These are phyloP conservation scores for Penicillium frequentans DNA, from an alignment of 2,329 filamentous ascomycete genomes.

Conservation along the genomic window DNA sequence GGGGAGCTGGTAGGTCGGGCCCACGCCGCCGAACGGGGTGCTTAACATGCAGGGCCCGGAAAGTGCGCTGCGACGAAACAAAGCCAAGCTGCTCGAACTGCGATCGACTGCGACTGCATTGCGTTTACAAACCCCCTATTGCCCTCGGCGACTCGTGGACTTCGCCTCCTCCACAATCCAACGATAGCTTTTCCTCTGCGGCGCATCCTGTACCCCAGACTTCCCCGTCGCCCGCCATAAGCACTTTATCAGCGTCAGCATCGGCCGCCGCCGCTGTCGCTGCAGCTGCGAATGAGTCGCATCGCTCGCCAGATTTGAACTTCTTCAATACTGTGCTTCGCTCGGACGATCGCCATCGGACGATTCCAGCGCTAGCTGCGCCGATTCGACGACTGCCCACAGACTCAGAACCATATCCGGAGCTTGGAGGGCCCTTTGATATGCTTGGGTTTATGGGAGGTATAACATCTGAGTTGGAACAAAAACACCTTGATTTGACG, in stretches of 20 bases:
- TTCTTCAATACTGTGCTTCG: constrained; percentile 32
- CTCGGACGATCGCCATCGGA: constrained; percentile 23
- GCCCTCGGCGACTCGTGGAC: constrained; percentile 11
- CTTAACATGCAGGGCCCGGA: constrained; percentile 36
- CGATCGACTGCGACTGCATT: constrained; percentile 31
- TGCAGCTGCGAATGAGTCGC: constrained; percentile 5
- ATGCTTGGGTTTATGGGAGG: constrained; percentile 40
- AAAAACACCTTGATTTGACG: constrained; percentile 34
- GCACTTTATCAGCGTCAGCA: not conserved
- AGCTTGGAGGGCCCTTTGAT: constrained; percentile 28
- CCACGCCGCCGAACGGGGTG: constrained; percentile 37
- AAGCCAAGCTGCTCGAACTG: constrained; percentile 38
- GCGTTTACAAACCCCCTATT: constrained; percentile 29
- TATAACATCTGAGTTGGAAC: constrained; percentile 36
- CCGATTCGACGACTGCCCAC: constrained; percentile 7
- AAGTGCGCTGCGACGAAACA: constrained; percentile 37
- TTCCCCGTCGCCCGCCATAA: constrained; percentile 11
- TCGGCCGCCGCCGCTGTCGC: constrained; percentile 2
- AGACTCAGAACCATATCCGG: constrained; percentile 13
- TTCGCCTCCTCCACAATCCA: constrained; percentile 8
- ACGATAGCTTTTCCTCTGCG: not conserved
- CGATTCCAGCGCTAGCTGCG: constrained; percentile 8
- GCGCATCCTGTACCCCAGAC: constrained; percentile 10
- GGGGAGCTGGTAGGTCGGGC: constrained; percentile 35
- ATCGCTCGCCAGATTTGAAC: constrained; percentile 23